Evolutionary conservation across 106 monocot species (phyloP), one percentile per base, ranked within the genome.

Genomic region (Dendrobium nobile): DNA sequence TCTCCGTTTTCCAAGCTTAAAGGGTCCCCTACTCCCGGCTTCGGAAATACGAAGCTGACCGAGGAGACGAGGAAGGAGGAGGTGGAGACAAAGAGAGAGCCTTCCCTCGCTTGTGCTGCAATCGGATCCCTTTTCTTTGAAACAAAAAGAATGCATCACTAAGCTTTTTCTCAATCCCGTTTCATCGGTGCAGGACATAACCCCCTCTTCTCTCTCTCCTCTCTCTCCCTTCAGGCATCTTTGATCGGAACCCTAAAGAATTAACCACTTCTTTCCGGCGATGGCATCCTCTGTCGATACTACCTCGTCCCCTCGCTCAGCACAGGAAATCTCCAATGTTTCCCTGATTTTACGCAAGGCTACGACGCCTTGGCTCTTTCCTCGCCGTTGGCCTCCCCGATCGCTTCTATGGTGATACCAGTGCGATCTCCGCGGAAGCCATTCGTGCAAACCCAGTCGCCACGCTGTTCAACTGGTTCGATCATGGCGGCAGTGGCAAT

Each of bases 401-500:
- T 84, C 61, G 6, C 47, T 7, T 22, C 61, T 7, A 59, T 22
- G 67, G 84, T 73, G 31, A 22, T 47, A 17, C 20, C 81, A 27
- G 77, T 16, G 51, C 79, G 76, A 43, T 44, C 67, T 7, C 48
- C 77, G 40, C 84, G 59, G 73, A 43, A 11, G 37, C 17, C 47
- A 41, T 54, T 77, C 22, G 24, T 72, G 7, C 40, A 27, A 67
- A 24, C 78, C 0, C 27, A 31, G 83, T 20, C n/a, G 10, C 58
- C 59, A 65, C 26, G 44, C 73, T 72, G 28, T n/a, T 73, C 80
- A 10, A 19, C 24, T 54, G 67, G 44, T 1, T 47, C 55, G 20
- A 72, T 40, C 67, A 33, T 54, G 56, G 47, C 56, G 54, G 73
- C 54, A 43, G 55, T 41, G 48, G 47, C 73, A 78, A 80, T 81